Evolutionary conservation across 352 stramenopile genomes (phyloP).

Genomic region (Phytophthora vignae): DNA sequence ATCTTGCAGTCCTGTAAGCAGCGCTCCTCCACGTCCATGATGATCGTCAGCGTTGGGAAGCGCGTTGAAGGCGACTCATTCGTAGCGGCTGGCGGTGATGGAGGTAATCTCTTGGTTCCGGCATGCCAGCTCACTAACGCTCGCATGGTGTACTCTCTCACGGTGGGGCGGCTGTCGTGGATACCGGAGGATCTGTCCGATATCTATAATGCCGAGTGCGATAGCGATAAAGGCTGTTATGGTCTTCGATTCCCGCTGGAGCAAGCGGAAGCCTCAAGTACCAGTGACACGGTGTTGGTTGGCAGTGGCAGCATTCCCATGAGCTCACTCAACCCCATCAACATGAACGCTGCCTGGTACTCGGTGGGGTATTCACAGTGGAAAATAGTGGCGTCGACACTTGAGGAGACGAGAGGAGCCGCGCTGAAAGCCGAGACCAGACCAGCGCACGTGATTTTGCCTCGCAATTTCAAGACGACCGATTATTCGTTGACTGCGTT

Average conservation of each 20-base stretch:
- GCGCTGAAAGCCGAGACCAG: constrained; percentile 1
- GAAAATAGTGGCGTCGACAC: constrained; percentile 14
- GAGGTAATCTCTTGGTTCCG: not conserved
- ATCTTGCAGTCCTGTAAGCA: constrained; percentile 16
- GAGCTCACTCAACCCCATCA: constrained; percentile 14
- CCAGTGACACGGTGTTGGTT: constrained; percentile 4
- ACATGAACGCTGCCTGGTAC: constrained; percentile 1
- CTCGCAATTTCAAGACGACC: constrained; percentile 17
- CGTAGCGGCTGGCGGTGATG: not conserved
- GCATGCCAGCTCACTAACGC: constrained; percentile 10
- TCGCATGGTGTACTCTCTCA: constrained; percentile 31
- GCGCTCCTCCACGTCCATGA: constrained; percentile 16
- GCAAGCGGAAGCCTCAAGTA: not conserved
- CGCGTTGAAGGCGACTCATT: constrained; percentile 24
- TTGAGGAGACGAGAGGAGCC: constrained; percentile 14
- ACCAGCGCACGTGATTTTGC: constrained; percentile 5
- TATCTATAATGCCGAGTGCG: constrained; percentile 4
- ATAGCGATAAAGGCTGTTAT: not conserved
- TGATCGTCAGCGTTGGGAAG: constrained; percentile 26
- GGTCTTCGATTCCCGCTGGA: constrained; percentile 22
- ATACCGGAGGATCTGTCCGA: constrained; percentile 11
- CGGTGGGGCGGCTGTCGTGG: constrained; percentile 33
- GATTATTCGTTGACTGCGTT: constrained; percentile 3
- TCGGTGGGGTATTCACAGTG: constrained; percentile 3
- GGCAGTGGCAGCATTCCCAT: constrained; percentile 5